Evolutionary conservation across 177 flowering plant genomes (phyloP), one percentile per base, ranked within the genome.

Genomic region (Telopea speciosissima): DNA sequence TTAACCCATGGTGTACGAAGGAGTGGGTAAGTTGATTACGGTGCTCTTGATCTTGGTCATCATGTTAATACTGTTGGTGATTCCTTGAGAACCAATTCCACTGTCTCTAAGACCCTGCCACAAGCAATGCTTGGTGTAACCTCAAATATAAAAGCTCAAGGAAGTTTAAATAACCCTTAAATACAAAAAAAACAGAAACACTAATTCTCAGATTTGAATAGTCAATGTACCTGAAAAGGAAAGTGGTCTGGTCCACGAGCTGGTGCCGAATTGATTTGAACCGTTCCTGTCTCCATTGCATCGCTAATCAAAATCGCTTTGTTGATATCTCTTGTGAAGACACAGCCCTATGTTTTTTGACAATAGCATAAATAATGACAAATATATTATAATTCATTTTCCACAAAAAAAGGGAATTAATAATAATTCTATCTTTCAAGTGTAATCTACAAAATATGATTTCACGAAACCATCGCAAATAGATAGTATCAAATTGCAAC

Each of bases 201-300:
- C 3, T 16, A 49, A 49, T 49, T 49, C 54, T 28, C n/a, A 23
- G 31, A 3, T 62, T 24, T 13, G 8, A 31, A 24, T 60, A 28
- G 21, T 61, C 52, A 40, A 56, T 49, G 66, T 72, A 92, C 97
- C 92, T 95, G 99, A 83, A 93, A 96, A 31, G 99, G 99, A 71
- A 96, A 96, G 82, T 96, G 99, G 74, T 96, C 99, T 1, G 99
- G 99, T 10, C 99, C 99, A 24, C 99, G 92, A 76, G 99, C 99
- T 0, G 99, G 99, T 12, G 99, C 97, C 0, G 99, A 93, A 80
- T 96, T 96, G 66, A 96, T 96, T 81, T 93, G 99, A 71, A 96
- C 93, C 0, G 98, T 93, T 52, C 99, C 99, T 0, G 97, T 83
- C 83, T 93, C 99, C 98, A 96, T 93, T 16, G 99, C 97, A 75